These are phyloP conservation scores for Alternaria ethzedia DNA, from an alignment of 2,329 filamentous ascomycete species.

Conservation along the genomic window DNA sequence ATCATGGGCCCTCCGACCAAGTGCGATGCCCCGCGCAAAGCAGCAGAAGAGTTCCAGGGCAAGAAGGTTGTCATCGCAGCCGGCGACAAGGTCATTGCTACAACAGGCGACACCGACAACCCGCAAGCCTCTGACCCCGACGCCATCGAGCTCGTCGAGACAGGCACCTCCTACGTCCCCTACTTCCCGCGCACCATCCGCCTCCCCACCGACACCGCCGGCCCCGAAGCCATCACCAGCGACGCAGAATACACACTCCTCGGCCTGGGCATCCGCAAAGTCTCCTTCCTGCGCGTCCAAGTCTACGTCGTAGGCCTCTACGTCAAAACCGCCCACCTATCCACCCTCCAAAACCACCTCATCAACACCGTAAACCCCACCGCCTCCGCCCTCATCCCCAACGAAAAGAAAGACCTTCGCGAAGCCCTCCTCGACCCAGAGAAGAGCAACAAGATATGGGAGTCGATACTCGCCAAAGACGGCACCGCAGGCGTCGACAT, in stretches of 20 bases:
- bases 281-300: conserved; percentile 87
- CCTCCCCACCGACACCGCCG: conserved; percentile 57
- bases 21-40: conserved; percentile 37
- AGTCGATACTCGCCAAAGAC: conserved; percentile 66
- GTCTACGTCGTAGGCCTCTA: conserved; percentile 97
- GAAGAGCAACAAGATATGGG: conserved; percentile 76
- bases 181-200: conserved; percentile 76
- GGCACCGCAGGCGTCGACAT: conserved; percentile 67
- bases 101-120: conserved; percentile 41
- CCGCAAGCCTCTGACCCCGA: conserved; percentile 51
- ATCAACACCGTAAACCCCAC: conserved; percentile 76
- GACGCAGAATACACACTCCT: conserved; percentile 81
- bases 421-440: conserved; percentile 71
- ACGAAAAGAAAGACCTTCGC: conserved; percentile 78
- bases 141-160: conserved; percentile 76
- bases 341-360: conserved; percentile 77
- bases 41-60: conserved; percentile 55
- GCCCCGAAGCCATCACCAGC: conserved; percentile 26
- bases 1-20: conserved; percentile 34
- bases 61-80: conserved; percentile 66
- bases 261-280: conserved; percentile 84
- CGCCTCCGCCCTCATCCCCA: conserved; percentile 82
- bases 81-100: conserved; percentile 65
- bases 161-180: conserved; percentile 80
- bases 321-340: conserved; percentile 81